Percentiles rank a stretch among this genome's conserved stretches.
Evolutionary conservation across 2,329 filamentous ascomycete species (phyloP).

Genomic region (Beauveria sp.): DNA sequence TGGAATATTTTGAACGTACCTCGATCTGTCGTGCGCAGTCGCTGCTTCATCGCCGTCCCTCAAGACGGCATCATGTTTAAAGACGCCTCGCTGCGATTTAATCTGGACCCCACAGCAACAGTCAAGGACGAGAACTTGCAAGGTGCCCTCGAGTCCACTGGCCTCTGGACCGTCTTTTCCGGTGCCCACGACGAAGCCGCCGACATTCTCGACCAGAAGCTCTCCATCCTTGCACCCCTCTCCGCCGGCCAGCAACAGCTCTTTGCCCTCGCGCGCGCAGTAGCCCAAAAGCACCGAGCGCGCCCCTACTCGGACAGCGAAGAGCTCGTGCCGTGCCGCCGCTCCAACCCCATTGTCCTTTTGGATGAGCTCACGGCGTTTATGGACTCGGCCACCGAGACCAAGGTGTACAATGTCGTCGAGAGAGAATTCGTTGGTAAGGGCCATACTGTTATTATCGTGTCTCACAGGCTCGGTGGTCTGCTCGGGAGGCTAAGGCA

Average conservation of each 20-base stretch:
- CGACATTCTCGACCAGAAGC: constrained; percentile 18
- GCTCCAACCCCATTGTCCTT: constrained; percentile 23
- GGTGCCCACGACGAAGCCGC: not conserved
- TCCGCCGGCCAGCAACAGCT: constrained; percentile 28
- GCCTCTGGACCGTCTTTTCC: constrained; percentile 12
- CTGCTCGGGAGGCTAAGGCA: constrained; percentile 17
- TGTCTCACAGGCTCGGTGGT: constrained; percentile 26
- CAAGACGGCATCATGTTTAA: constrained; percentile 22
- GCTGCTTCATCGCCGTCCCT: constrained; percentile 23
- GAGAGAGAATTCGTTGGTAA: constrained; percentile 18
- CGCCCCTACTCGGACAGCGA: constrained; percentile 1
- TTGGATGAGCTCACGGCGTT: constrained; percentile 26
- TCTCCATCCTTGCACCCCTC: constrained; percentile 21
- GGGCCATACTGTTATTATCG: constrained; percentile 28
- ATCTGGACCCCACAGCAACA: constrained; percentile 15
- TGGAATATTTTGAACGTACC: constrained; percentile 18
- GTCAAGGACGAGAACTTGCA: constrained; percentile 8
- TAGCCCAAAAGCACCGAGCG: constrained; percentile 18
- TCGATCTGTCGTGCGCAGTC: constrained; percentile 19
- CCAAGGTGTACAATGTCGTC: constrained; percentile 23
- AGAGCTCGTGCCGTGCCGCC: not conserved
- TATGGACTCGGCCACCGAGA: constrained; percentile 26
- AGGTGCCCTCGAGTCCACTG: constrained; percentile 11
- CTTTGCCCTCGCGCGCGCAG: constrained; percentile 24
- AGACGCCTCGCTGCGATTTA: constrained; percentile 16